Base-by-base conservation (phyloP, 1,284 basidiomycete genomes). In the Clitocybe nebularis region DNA sequence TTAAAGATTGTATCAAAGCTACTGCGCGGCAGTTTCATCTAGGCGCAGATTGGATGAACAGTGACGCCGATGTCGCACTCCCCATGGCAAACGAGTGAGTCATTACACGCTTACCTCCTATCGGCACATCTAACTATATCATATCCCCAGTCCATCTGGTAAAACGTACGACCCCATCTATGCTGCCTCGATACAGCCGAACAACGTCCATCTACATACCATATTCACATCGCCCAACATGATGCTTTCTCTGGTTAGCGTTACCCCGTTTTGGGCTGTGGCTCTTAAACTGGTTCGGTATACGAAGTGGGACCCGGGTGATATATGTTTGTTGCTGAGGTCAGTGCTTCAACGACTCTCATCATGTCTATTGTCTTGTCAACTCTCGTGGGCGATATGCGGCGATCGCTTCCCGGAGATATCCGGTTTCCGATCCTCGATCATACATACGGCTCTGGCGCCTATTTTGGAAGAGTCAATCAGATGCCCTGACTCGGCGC, bases 1-100 rank as follows among this genome's bases (percentile, higher is more conserved):
- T 85, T 21, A 67, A 69, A 50, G 58, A 56, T n/a, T 83, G 81
- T 55, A 80, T 83, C 41, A 52, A 61, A 13, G 64, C 63, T 21
- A 83, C 79, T 2, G 81, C 82, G 0, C 51, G 51, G 5, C 55
- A 56, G 4, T 81, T 75, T 50, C 58, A 59, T 1, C 57, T 84
- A 4, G 81, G 82, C 0, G 63, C 67, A 25, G 82, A 84, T 56
- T 85, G 82, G 82, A 82, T 84, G 81, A 84, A 84, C 45, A 71
- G 75, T 2, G 77, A 81, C 51, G 76, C 82, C 0, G 82, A 85
- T 53, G 68, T 80, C 7, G 78, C 80, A 1, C 64, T 84, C 33
- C 82, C 82, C 9, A 72, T 77, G 70, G 71, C 75, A 10, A 59
- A 57, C 47, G 74, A 80, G 81, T 84, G 55, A 62, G 81, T 74